Evolutionary conservation across 495 filamentous ascomycete genomes (phyloP).

Genomic region (Beverwykella pulmonaria): DNA sequence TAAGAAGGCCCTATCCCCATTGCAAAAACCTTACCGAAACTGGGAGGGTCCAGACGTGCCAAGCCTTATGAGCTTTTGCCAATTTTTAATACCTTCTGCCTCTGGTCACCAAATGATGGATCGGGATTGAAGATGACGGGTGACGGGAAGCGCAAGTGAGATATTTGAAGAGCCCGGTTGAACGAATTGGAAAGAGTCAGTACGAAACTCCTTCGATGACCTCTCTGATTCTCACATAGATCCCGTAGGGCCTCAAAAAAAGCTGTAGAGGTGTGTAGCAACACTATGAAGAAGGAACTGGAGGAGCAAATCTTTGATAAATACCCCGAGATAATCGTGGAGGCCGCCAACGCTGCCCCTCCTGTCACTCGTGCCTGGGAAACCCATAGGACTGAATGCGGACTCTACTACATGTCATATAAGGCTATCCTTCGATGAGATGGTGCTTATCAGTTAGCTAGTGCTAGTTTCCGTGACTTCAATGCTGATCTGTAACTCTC

Average conservation of each 20-base stretch:
- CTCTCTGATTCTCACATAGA: background rate
- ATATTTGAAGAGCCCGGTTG: constrained; percentile 50
- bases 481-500: constrained; percentile 50
- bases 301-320: constrained; percentile 52
- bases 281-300: constrained; percentile 48
- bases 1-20: constrained; percentile 43
- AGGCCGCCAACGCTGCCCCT: constrained; percentile 17
- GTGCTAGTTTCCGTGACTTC: constrained; percentile 49
- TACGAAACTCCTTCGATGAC: background rate
- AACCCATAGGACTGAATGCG: constrained; percentile 48
- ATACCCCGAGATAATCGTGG: constrained; percentile 40
- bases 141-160: constrained; percentile 49
- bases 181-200: constrained; percentile 53
- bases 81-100: constrained; percentile 56
- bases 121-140: constrained; percentile 49
- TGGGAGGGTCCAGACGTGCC: constrained; percentile 49
- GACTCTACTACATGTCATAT: constrained; percentile 60
- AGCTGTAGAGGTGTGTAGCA: constrained; percentile 44
- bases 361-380: constrained; percentile 56
- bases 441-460: constrained; percentile 47
- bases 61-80: constrained; percentile 50
- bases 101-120: constrained; percentile 56
- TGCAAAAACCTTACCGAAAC: constrained; percentile 57
- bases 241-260: constrained; percentile 43
- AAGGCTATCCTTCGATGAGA: constrained; percentile 62